phyloP scores from a whole-genome alignment of 306 rosid species.

The Acacia confusa region DNA sequence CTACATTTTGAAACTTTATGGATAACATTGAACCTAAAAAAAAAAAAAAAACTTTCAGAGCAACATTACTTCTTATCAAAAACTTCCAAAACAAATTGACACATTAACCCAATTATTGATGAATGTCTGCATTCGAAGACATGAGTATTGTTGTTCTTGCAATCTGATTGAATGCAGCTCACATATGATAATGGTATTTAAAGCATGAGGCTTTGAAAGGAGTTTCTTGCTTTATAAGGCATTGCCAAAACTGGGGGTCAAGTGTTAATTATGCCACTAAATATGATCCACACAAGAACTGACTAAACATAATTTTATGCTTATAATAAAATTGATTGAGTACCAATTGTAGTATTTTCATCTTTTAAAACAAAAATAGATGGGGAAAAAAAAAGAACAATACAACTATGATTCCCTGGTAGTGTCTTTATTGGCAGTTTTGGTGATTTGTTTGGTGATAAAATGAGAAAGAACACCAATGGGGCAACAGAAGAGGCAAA shows the following conservation, averaged over 20 bases:
- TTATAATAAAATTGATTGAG: not conserved
- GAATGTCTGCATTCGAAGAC: not conserved
- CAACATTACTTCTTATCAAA: too few relatives aligned
- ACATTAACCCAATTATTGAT: too few relatives aligned
- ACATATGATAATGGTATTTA: not conserved
- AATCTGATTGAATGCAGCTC: too few relatives aligned
- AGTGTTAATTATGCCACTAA: not conserved
- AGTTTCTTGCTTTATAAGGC: not conserved
- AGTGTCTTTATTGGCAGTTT: slow-evolving; percentile 14
- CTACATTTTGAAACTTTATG: fast-evolving
- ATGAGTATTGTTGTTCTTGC: too few relatives aligned
- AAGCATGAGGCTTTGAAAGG: not conserved
- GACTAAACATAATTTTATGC: not conserved
- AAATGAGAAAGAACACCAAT: slow-evolving; percentile 74
- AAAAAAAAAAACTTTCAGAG: too few relatives aligned
- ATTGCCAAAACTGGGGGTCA: not conserved
- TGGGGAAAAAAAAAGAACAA: not conserved
- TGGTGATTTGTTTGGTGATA: slow-evolving; percentile 65
- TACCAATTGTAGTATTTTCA: too few relatives aligned
- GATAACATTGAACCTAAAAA: too few relatives aligned
- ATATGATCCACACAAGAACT: not conserved
- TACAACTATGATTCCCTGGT: not conserved
- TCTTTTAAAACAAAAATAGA: not conserved
- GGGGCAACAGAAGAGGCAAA: slow-evolving; percentile 83
- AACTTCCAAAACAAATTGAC: too few relatives aligned